Evolutionary conservation across 163 green algal species (phyloP).

Genomic region (Smithsoniella earleae): DNA sequence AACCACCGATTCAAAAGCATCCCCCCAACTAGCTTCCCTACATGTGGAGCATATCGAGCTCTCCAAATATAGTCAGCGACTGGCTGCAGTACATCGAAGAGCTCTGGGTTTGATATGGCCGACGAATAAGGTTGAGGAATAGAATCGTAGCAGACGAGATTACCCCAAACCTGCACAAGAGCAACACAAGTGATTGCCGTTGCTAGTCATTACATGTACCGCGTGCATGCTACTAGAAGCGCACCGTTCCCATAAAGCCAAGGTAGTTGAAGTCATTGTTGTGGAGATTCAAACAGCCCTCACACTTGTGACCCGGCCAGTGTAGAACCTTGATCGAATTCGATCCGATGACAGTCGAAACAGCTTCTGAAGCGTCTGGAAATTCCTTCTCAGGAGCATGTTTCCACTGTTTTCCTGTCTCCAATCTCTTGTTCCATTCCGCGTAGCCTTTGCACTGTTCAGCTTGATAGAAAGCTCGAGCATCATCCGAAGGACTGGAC

Average conservation of each 20-base stretch:
- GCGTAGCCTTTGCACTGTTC: slow-evolving; percentile 13
- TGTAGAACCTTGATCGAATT: neutral
- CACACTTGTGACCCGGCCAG: neutral
- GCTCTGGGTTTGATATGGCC: neutral
- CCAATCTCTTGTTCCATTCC: neutral
- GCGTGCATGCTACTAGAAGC: neutral
- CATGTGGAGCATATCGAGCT: neutral
- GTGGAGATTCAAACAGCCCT: neutral
- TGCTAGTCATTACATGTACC: neutral
- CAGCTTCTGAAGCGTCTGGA: neutral
- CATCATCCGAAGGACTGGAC: neutral
- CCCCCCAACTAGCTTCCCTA: neutral
- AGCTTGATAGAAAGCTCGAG: neutral
- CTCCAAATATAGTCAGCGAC: neutral
- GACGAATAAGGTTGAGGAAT: neutral
- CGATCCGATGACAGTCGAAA: neutral
- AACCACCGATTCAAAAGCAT: neutral
- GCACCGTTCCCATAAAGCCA: slow-evolving; percentile 7
- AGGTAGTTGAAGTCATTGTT: neutral
- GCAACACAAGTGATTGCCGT: neutral
- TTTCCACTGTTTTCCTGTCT: neutral
- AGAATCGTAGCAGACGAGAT: slow-evolving; percentile 12
- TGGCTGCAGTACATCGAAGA: slow-evolving; percentile 4
- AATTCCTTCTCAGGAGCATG: neutral
- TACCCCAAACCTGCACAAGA: neutral